A percentile compares a stretch with the other conserved stretches of the same genome.
These are phyloP conservation scores for Pythium rhizo-oryzae DNA, from an alignment of 352 stramenopile species.

Conservation along the genomic window DNA sequence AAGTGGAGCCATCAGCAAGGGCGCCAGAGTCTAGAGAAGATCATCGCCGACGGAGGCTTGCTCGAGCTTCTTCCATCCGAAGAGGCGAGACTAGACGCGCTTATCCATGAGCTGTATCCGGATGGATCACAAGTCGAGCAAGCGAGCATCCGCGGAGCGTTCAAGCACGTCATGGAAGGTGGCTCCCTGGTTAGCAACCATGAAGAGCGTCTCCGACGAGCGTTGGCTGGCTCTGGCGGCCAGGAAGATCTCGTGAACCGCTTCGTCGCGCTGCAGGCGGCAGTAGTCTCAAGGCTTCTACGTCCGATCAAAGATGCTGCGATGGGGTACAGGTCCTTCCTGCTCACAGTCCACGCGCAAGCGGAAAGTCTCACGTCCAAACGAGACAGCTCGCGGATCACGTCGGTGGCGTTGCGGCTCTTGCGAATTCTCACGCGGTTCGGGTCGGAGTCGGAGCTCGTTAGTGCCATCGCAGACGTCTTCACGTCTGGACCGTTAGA, in stretches of 20 bases:
- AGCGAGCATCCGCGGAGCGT: slow-evolving; percentile 40
- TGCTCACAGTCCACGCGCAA: slow-evolving; percentile 1
- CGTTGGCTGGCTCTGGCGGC: slow-evolving; percentile 13
- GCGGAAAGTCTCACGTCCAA: background rate
- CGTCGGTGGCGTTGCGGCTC: slow-evolving; percentile 61
- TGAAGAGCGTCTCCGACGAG: slow-evolving; percentile 36
- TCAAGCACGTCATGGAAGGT: slow-evolving; percentile 61
- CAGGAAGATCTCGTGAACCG: slow-evolving; percentile 16
- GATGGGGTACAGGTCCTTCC: slow-evolving; percentile 24
- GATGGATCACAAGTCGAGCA: slow-evolving; percentile 26
- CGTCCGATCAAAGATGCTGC: slow-evolving; percentile 23
- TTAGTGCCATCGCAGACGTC: slow-evolving; percentile 40
- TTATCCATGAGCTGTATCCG: slow-evolving; percentile 42
- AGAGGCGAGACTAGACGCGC: slow-evolving; percentile 38
- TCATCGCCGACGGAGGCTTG: slow-evolving; percentile 52
- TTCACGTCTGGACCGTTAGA: slow-evolving; percentile 54
- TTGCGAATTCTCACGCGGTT: slow-evolving; percentile 69
- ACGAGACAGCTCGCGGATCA: slow-evolving; percentile 33
- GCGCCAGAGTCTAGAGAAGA: slow-evolving; percentile 41
- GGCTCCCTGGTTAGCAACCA: slow-evolving; percentile 41
- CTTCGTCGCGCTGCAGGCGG: slow-evolving; percentile 20
- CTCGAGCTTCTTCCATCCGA: slow-evolving; percentile 52
- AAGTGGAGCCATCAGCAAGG: slow-evolving; percentile 74
- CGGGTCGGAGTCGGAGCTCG: slow-evolving; percentile 49
- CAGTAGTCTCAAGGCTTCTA: slow-evolving; percentile 17